Percentiles rank a stretch among this genome's conserved stretches.
Conservation (phyloP, 2,329 filamentous ascomycete species). For the Zasmidium citrigriseum region DNA sequence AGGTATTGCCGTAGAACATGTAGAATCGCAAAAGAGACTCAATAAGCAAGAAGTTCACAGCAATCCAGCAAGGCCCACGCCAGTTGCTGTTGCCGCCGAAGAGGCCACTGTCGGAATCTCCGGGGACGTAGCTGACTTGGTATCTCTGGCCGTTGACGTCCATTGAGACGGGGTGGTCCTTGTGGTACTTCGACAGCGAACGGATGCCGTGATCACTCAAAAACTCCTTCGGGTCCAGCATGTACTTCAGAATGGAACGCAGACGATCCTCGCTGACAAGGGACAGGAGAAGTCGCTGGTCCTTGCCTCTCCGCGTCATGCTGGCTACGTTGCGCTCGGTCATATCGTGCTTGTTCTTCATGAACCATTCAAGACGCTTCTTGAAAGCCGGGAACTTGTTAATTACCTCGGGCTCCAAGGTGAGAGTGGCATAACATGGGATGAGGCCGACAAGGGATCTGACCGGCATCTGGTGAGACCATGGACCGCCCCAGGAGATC, state of each 20-base stretch:
- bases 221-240: slow-evolving; percentile 95
- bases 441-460: slow-evolving; percentile 91
- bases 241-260: slow-evolving; percentile 81
- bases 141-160: slow-evolving; percentile 91
- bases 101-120: slow-evolving; percentile 92
- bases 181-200: slow-evolving; percentile 88
- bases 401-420: slow-evolving; percentile 89
- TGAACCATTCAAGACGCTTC: slow-evolving; percentile 90
- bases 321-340: slow-evolving; percentile 93
- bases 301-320: slow-evolving; percentile 87
- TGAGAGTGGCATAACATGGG: slow-evolving; percentile 87
- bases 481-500: slow-evolving; percentile 92
- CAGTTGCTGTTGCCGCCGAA: slow-evolving; percentile 99
- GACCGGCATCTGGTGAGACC: slow-evolving; percentile 89
- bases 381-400: slow-evolving; percentile 92
- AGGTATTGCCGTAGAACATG: slow-evolving; percentile 87
- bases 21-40: slow-evolving; percentile 95
- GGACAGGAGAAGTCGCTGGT: slow-evolving; percentile 80
- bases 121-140: slow-evolving; percentile 83
- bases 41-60: slow-evolving; percentile 91
- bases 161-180: slow-evolving; percentile 90
- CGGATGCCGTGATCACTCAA: slow-evolving; percentile 86
- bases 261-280: slow-evolving; percentile 93
- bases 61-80: slow-evolving; percentile 92
- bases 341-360: slow-evolving; percentile 81